Conservation (phyloP, 345 rosid genomes). For the Salix brachista region DNA sequence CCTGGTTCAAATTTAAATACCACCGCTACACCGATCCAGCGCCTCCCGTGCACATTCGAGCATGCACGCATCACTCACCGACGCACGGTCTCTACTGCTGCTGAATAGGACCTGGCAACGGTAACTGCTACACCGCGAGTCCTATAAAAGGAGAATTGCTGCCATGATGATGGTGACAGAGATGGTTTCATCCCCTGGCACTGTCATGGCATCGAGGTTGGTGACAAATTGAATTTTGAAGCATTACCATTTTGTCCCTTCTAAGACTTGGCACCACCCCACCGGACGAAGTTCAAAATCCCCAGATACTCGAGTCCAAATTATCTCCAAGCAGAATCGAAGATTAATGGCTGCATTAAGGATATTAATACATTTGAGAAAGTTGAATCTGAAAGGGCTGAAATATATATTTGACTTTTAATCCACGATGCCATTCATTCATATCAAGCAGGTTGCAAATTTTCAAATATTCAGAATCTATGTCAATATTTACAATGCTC, state of each 20-base stretch:
- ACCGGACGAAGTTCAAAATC: neutral
- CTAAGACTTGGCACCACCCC: neutral
- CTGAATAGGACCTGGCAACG: neutral
- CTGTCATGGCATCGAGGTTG: too few relatives aligned
- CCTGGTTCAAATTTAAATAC: neutral
- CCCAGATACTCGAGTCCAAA: neutral
- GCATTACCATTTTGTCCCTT: neutral
- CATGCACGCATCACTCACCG: too few relatives aligned
- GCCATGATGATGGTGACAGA: neutral
- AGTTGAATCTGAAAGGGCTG: neutral
- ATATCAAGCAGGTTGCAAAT: neutral
- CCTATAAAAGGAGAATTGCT: neutral
- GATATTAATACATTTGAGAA: neutral
- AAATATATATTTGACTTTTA: neutral
- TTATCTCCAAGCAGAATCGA: neutral
- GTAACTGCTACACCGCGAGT: neutral
- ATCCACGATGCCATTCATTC: neutral
- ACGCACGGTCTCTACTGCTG: neutral
- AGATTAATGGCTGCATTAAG: neutral
- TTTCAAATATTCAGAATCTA: constrained; percentile 2
- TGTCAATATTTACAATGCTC: constrained; percentile 35
- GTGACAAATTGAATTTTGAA: neutral
- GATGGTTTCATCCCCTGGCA: neutral
- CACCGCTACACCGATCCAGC: neutral
- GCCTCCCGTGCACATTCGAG: neutral